Conservation (phyloP, 2,329 filamentous ascomycete genomes). For the Sporothrix mexicana region DNA sequence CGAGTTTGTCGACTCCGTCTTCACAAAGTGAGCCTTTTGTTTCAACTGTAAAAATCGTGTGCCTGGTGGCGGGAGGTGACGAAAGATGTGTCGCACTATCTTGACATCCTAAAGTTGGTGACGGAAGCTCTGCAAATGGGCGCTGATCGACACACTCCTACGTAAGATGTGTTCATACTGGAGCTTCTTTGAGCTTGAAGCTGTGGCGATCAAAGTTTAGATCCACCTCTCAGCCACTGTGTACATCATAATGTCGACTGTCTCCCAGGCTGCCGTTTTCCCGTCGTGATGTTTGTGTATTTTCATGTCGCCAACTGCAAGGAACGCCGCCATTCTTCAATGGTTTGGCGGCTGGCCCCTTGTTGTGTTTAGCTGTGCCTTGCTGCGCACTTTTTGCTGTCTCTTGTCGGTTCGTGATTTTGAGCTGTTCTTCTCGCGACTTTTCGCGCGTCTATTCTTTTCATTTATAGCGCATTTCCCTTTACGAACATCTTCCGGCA, state of each 20-base stretch:
- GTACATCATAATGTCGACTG: not conserved
- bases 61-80: no score
- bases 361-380: slow-evolving; percentile 2
- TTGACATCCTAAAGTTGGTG: not conserved
- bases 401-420: not conserved
- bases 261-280: slow-evolving; percentile 4
- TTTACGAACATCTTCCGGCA: slow-evolving; percentile 5
- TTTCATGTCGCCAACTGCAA: slow-evolving; percentile 13
- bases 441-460: not conserved
- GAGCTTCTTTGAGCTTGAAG: slow-evolving; percentile 1
- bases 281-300: not conserved
- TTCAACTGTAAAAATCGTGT: no score
- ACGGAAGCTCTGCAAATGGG: not conserved
- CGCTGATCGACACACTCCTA: slow-evolving; percentile 4
- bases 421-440: not conserved
- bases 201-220: not conserved
- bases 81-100: not conserved
- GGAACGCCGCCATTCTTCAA: not conserved
- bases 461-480: not conserved
- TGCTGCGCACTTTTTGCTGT: slow-evolving; percentile 16
- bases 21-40: no score
- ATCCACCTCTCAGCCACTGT: not conserved
- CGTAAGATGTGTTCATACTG: not conserved
- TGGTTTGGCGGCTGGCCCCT: not conserved
- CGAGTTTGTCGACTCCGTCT: not conserved